phyloP scores from a whole-genome alignment of 1,139 yeast species.

The Casaregolazyma suthepensis region DNA sequence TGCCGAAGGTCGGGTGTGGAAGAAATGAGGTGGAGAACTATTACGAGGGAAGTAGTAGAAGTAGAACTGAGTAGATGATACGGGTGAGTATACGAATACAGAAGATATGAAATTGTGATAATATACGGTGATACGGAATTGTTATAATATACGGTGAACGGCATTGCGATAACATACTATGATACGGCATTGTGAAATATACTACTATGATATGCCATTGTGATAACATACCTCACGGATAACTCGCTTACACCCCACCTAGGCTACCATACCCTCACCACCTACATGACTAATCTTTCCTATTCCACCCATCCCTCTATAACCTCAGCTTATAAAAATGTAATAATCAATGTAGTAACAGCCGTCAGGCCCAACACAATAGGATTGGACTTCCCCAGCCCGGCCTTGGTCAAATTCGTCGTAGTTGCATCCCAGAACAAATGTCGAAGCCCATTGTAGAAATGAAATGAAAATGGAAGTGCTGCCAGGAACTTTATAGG shows the following conservation, averaged over 20 bases:
- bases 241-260: not conserved
- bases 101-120: too few relatives aligned
- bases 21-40: not conserved
- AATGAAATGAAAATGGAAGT: slow-evolving; percentile 82
- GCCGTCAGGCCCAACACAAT: slow-evolving; percentile 70
- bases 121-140: too few relatives aligned
- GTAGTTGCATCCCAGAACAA: slow-evolving; percentile 80
- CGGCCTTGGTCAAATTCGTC: slow-evolving; percentile 67
- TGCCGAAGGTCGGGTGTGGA: not conserved
- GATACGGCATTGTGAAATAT: too few relatives aligned
- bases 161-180: too few relatives aligned
- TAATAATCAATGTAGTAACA: slow-evolving; percentile 47
- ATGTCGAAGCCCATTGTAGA: slow-evolving; percentile 85
- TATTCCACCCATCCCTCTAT: not conserved
- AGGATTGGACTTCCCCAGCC: slow-evolving; percentile 91
- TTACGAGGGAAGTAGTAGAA: too few relatives aligned
- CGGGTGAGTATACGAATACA: too few relatives aligned
- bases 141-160: too few relatives aligned
- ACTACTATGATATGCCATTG: too few relatives aligned
- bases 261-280: not conserved
- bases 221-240: too few relatives aligned
- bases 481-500: slow-evolving; percentile 65
- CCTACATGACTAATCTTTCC: not conserved
- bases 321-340: slow-evolving; percentile 27
- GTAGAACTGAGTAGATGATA: too few relatives aligned